Percentiles rank a stretch among this genome's conserved stretches.
phyloP scores from a whole-genome alignment of 2,329 filamentous ascomycete genomes.

The Epichloe scottii region DNA sequence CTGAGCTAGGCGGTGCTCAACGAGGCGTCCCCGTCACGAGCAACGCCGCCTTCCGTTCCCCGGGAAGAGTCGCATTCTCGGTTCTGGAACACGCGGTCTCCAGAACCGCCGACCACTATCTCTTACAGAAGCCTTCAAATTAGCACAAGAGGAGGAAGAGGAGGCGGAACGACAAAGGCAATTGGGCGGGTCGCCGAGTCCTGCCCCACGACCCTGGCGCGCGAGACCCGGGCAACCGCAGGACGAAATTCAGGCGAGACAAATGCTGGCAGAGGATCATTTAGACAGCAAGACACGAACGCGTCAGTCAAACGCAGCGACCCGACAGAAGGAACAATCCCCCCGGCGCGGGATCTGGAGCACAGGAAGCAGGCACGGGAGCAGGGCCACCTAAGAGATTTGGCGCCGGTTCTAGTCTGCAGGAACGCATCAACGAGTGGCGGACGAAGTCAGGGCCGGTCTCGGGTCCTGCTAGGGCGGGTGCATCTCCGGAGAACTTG shows the following conservation, averaged over 20 bases:
- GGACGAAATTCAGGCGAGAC: slow-evolving; percentile 19
- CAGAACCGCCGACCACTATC: slow-evolving; percentile 24
- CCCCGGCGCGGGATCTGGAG: neutral
- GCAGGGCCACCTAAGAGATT: neutral
- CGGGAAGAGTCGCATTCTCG: slow-evolving; percentile 23
- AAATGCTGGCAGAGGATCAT: slow-evolving; percentile 17
- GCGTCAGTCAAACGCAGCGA: slow-evolving; percentile 5
- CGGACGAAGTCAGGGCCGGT: slow-evolving; percentile 3
- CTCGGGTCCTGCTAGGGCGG: neutral
- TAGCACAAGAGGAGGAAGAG: slow-evolving; percentile 19
- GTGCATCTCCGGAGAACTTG: slow-evolving; percentile 4
- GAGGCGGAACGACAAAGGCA: slow-evolving; percentile 14
- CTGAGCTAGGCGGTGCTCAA: slow-evolving; percentile 5
- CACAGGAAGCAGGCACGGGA: neutral
- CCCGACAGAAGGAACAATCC: slow-evolving; percentile 7
- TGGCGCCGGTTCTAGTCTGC: neutral
- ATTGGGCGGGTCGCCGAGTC: slow-evolving; percentile 37
- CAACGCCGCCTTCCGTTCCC: slow-evolving; percentile 14
- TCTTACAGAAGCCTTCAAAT: slow-evolving; percentile 29
- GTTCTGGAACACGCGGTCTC: slow-evolving; percentile 15
- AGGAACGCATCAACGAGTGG: slow-evolving; percentile 6
- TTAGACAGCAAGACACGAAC: slow-evolving; percentile 16
- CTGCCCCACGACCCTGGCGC: slow-evolving; percentile 34
- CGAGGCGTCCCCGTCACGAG: slow-evolving; percentile 3
- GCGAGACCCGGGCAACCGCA: slow-evolving; percentile 15